Evolutionary conservation across 2,329 filamentous ascomycete species (phyloP).

Genomic region (Epichloe gansuensis): DNA sequence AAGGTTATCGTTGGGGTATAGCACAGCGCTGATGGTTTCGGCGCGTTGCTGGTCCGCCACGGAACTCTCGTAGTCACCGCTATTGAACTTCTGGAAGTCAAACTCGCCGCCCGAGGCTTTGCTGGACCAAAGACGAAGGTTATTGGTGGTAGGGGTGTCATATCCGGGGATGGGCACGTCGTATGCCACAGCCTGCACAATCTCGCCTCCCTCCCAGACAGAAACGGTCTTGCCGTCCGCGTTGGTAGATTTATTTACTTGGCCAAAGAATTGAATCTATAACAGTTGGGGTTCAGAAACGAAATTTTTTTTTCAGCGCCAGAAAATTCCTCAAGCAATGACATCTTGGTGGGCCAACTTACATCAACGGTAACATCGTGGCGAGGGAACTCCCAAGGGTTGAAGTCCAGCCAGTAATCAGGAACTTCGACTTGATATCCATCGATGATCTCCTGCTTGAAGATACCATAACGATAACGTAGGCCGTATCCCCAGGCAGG

Average conservation of each 20-base stretch:
- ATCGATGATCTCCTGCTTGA: constrained; percentile 98
- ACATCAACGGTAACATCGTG: constrained; percentile 89
- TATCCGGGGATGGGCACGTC: constrained; percentile 90
- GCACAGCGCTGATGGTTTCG: constrained; percentile 95
- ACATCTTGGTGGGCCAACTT: constrained; percentile 15
- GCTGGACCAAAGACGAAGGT: constrained; percentile 92
- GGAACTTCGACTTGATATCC: constrained; percentile 97
- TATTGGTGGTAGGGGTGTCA: constrained; percentile 83
- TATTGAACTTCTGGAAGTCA: constrained; percentile 99
- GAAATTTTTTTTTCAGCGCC: not conserved
- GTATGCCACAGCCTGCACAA: constrained; percentile 83
- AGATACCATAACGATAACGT: constrained; percentile 92
- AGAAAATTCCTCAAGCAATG: not conserved
- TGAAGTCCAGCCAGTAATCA: constrained; percentile 98
- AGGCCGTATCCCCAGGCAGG: constrained; percentile 96
- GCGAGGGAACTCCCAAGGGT: constrained; percentile 95
- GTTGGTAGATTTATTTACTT: constrained; percentile 62
- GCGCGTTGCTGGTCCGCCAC: constrained; percentile 96
- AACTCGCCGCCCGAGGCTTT: constrained; percentile 96
- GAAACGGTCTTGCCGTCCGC: constrained; percentile 61
- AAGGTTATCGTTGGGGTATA: constrained; percentile 96
- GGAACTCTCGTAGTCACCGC: constrained; percentile 91
- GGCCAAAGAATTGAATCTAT: constrained; percentile 83
- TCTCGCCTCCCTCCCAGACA: constrained; percentile 86
- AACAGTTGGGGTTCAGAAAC: not conserved